Base-by-base conservation (phyloP, 495 filamentous ascomycete species). In the Rhypophila decipiens region DNA sequence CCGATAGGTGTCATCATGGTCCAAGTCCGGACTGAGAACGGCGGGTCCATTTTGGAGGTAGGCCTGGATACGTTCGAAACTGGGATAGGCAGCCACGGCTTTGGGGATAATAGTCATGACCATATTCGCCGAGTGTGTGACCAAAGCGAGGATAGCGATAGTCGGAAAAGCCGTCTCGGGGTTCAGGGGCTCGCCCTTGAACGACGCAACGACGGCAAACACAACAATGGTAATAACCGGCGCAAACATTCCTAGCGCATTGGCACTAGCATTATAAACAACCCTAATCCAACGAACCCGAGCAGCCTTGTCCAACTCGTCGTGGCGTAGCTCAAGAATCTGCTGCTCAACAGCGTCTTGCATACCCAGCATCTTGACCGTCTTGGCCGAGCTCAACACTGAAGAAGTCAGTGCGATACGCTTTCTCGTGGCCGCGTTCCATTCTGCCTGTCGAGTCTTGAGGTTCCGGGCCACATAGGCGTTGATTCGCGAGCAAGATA, bases 361-460 rank as follows among this genome's bases (percentile, higher is more conserved):
- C 5, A 85, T 57, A 1, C 80, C 83, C 4, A 80, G 70, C 74
- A 83, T 80, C 50, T 85, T 86, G 33, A 87, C 63, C 12, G 67
- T 64, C 50, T 84, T 83, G 54, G 82, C 78, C 0, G 75, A 68
- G 10, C 72, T 63, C 4, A 85, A 56, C 65, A 79, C 74, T 0
- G 70, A 53, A 5, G 66, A 70, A 5, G 75, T 80, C 22, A 67
- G 63, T 19, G 70, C 66, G 24, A 82, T 74, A 17, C 78, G 73
- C 43, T 58, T 65, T 45, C 79, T 68, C 9, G 77, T 78, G 11
- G 77, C 75, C 27, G 59, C 52, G 21, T 76, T 70, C 76, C 76
- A 83, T 18, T 57, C 49, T 10, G 61, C 70, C 47, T 78, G 76
- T 23, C 66, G 60, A 24, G 60, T 50, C 31, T 74, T 67, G 1